Base-by-base conservation (phyloP, 2,329 filamentous ascomycete genomes). In the Exophiala phaeomuriformis region DNA sequence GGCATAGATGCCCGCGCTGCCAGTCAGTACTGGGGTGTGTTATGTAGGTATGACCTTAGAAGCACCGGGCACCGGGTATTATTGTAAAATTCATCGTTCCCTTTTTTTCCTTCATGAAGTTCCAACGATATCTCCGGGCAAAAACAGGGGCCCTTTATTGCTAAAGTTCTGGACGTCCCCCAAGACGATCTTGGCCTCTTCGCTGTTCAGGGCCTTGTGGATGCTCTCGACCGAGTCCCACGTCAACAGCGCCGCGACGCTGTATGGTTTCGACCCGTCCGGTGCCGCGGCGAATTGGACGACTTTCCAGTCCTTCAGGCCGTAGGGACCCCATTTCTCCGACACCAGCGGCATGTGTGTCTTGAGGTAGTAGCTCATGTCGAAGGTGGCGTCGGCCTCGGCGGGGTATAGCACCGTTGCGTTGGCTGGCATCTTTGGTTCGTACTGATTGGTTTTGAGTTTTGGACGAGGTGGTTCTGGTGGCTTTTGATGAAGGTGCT, bases 321-420 rank as follows among this genome's bases (percentile, higher is more conserved):
- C 76, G 47, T 66, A 60, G 1, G 62, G 54, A 0, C 50, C 56
- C 74, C 75, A 77, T 29, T 60, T 56, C 45, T 69, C 65, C 30
- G 63, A 55, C 10, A 72, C 71, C 2, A 78, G 64, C 1, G 71
- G 69, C 71, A 78, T 74, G 67, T 78, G 75, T 19, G 57, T 69
- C 2, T 61, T 51, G 36, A 76, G 61, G 62, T 77, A 79, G 69
- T 78, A 78, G 33, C 75, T 67, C 59, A 75, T 65, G 66, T 78
- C 65, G 67, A 78, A 78, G 7, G 58, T 70, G n/a, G 62, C 53
- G 55, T 65, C 66, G 36, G 64, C 61, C n/a, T 65, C 70, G 45
- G 66, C 63, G 3, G 74, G 72, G 63, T 77, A 78, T 40, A 72
- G 43, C 29, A 62, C 58, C 3, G 50, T 55, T 10, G 46, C 41